These are phyloP conservation scores for Candida frijolesensis DNA, from an alignment of 1,139 yeast species.

Conservation along the genomic window DNA sequence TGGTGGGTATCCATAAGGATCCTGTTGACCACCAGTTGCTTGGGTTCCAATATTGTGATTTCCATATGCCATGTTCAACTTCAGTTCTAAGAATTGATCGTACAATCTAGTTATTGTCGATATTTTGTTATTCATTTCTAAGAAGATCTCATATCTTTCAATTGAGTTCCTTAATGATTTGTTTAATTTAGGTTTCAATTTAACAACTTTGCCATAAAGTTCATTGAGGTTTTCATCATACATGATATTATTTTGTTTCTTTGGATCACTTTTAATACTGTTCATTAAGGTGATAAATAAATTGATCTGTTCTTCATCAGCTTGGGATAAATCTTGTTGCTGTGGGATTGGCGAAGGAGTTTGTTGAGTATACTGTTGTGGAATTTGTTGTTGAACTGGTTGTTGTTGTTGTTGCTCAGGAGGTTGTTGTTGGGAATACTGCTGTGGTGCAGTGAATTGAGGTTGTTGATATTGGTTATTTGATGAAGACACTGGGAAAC, in stretches of 20 bases:
- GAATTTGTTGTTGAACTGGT: slow-evolving; percentile 4
- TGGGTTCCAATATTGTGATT: slow-evolving; percentile 13
- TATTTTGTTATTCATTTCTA: slow-evolving; percentile 81
- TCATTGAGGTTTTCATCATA: slow-evolving; percentile 66
- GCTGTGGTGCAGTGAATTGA: slow-evolving; percentile 6
- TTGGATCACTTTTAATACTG: slow-evolving; percentile 52
- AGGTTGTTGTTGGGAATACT: slow-evolving; percentile 2
- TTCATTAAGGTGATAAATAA: slow-evolving; percentile 69
- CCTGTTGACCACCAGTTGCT: slow-evolving; percentile 1
- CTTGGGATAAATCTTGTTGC: slow-evolving; percentile 45
- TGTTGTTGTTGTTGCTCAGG: slow-evolving; percentile 12
- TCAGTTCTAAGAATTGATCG: slow-evolving; percentile 74
- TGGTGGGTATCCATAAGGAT: slow-evolving; percentile 5
- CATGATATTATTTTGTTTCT: slow-evolving; percentile 50
- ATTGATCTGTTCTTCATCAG: slow-evolving; percentile 70
- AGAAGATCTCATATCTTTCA: slow-evolving; percentile 66
- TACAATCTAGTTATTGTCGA: slow-evolving; percentile 78
- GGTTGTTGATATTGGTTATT: slow-evolving; percentile 7
- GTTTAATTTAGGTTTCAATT: slow-evolving; percentile 75
- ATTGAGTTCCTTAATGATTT: slow-evolving; percentile 63
- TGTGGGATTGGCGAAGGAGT: slow-evolving; percentile 11
- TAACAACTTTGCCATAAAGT: slow-evolving; percentile 63
- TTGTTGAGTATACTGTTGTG: slow-evolving; percentile 11
- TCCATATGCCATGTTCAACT: slow-evolving; percentile 54
- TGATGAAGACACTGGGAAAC: slow-evolving; percentile 13